Evolutionary conservation across 345 rosid genomes (phyloP).

Genomic region (Salix exigua): DNA sequence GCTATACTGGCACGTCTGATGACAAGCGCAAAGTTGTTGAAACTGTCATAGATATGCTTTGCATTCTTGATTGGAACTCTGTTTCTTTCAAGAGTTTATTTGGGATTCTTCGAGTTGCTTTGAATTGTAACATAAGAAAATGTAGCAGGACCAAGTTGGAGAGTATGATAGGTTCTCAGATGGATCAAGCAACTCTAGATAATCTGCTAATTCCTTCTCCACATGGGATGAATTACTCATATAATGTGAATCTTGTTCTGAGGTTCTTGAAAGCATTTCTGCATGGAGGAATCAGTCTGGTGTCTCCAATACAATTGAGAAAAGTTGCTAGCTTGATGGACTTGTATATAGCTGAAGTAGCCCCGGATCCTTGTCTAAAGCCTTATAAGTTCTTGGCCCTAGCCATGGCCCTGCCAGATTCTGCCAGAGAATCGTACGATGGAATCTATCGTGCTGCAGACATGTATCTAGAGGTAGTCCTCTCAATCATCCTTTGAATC

Average conservation of each 20-base stretch:
- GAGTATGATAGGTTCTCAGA: conserved; percentile 67
- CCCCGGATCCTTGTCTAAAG: conserved; percentile 80
- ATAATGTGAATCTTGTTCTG: conserved; percentile 71
- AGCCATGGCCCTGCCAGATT: conserved; percentile 56
- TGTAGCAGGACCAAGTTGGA: conserved; percentile 57
- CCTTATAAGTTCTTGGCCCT: conserved; percentile 70
- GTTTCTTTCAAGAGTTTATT: conserved; percentile 69
- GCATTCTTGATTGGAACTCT: conserved; percentile 49
- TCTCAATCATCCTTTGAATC: too few relatives aligned
- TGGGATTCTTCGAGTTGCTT: conserved; percentile 53
- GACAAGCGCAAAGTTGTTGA: conserved; percentile 57
- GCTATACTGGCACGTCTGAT: conserved; percentile 25
- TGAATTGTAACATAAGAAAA: conserved; percentile 46
- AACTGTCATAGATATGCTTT: conserved; percentile 48
- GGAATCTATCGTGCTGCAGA: conserved; percentile 64
- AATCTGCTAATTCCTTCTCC: conserved; percentile 84
- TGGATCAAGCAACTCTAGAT: conserved; percentile 78
- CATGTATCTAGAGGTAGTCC: conserved; percentile 74
- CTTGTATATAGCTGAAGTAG: conserved; percentile 77
- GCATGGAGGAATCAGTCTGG: conserved; percentile 25
- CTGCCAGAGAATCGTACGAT: conserved; percentile 61
- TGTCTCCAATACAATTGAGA: conserved; percentile 28
- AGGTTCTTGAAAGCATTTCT: conserved; percentile 63
- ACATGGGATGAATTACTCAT: conserved; percentile 43
- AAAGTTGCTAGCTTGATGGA: conserved; percentile 75